Base-by-base conservation (phyloP, 805 yeast species). In the Sugiyamaella valdiviana region DNA sequence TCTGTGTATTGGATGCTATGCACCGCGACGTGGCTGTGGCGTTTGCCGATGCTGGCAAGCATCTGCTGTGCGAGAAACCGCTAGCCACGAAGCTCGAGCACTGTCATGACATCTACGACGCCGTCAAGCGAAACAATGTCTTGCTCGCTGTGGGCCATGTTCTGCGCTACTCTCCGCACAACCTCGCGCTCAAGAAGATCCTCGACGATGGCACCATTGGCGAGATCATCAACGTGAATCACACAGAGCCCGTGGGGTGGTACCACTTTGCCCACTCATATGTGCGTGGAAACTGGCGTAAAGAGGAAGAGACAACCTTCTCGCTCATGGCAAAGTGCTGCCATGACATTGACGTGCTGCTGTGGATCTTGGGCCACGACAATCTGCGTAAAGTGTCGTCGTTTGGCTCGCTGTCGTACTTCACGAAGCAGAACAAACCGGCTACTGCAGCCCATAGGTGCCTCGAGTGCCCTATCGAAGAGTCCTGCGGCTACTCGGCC, bases 301-400 rank as follows among this genome's bases (percentile, higher is more conserved):
- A 48, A 17, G 51, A 53, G 39, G 54, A 52, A 1, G 39, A 50
- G 5, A 46, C 58, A 12, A 50, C 59, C 21, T 57, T 58, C 46
- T 52, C 60, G 22, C 55, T 58, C n/a, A 57, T 58, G 62, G 52
- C 62, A 19, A 58, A 58, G 46, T 58, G 59, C 50, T 58, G 62
- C 47, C 62, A 58, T 42, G 62, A 58, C 37, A 48, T 58, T 22
- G 62, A 58, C 45, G 53, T 58, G 7, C 42, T 58, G 40, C 46
- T 58, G 54, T 58, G 62, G 62, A 21, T 58, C 23, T 41, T 54
- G 16, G 60, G 62, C 17, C 40, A 55, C 24, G 45, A 54, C 7
- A 56, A 56, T 45, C 44, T 56, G 41, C 43, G 48, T 36, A 35
- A 48, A 37, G 55, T 58, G 29, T 46, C 55, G 1, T 57, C 61